phyloP scores from a whole-genome alignment of 2,329 filamentous ascomycete genomes.

The Fusarium sp. region DNA sequence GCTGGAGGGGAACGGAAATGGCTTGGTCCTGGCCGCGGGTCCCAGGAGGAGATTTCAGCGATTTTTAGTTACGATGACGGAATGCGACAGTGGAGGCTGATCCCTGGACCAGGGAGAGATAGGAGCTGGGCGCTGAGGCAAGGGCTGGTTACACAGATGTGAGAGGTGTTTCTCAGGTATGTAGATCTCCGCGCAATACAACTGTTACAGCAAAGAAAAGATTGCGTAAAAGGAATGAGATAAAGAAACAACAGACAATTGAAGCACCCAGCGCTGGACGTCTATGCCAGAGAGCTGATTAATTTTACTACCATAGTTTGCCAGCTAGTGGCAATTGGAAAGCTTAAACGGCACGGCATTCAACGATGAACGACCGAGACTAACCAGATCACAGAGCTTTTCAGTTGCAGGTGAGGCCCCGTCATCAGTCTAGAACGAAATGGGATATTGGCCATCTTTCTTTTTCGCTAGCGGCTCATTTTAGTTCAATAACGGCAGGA shows the following conservation, averaged over 20 bases:
- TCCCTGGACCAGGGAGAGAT: constrained; percentile 9
- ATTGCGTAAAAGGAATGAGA: constrained; percentile 9
- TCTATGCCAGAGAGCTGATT: constrained; percentile 28
- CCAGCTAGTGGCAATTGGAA: constrained; percentile 27
- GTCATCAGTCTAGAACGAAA: constrained; percentile 21
- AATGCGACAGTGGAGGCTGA: constrained; percentile 40
- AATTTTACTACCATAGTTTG: constrained; percentile 16
- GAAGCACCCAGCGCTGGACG: neutral
- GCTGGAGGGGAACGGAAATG: constrained; percentile 11
- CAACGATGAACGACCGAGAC: neutral
- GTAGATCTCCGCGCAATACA: neutral
- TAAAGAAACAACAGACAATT: neutral
- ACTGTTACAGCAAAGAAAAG: neutral
- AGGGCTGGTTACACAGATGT: constrained; percentile 17
- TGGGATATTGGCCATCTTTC: constrained; percentile 4
- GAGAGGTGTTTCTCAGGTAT: constrained; percentile 11
- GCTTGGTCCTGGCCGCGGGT: constrained; percentile 18
- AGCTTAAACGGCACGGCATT: constrained; percentile 17
- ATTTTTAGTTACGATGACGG: constrained; percentile 43
- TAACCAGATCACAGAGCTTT: constrained; percentile 11
- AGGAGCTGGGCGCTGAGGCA: neutral
- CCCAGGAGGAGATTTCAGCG: constrained; percentile 40
- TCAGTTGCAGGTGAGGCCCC: constrained; percentile 3
- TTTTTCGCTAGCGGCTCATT: neutral
- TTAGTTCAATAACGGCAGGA: too few relatives aligned